A percentile compares a stretch with the other conserved stretches of the same genome.
Conservation (phyloP, 441 rosid species). For the Theobroma grandiflorum region DNA sequence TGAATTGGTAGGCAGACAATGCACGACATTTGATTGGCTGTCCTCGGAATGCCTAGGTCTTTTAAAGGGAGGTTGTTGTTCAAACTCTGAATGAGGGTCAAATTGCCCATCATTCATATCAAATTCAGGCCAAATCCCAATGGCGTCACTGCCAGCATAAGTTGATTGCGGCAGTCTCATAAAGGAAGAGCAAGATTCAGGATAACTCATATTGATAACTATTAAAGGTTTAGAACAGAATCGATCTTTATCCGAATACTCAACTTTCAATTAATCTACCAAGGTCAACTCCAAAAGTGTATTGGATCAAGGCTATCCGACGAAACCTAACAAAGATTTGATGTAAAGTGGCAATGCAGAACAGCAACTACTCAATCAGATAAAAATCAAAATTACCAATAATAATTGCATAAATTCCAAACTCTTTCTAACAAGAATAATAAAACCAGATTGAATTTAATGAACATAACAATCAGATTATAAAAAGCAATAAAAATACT, state of each 20-base stretch:
- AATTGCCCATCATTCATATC: constrained; percentile 47
- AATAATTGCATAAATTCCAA: not conserved
- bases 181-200: constrained; percentile 58
- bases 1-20: constrained; percentile 32
- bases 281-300: not conserved
- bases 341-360: not conserved
- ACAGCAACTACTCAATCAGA: constrained; percentile 16
- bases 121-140: constrained; percentile 70
- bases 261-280: constrained; percentile 7
- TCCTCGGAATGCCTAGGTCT: constrained; percentile 70
- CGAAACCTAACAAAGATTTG: constrained; percentile 13
- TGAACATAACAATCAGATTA: not conserved
- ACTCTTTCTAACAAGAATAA: constrained; percentile 3
- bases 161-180: constrained; percentile 43
- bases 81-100: constrained; percentile 52
- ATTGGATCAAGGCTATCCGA: constrained; percentile 14
- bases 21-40: constrained; percentile 35
- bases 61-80: constrained; percentile 70
- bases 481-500: not conserved
- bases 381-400: not conserved
- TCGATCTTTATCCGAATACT: not conserved
- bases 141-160: constrained; percentile 50
- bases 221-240: not conserved
- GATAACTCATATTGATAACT: constrained; percentile 53
- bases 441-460: constrained; percentile 19